These are phyloP conservation scores for Sporothrix euskadiensis DNA, from an alignment of 2,329 filamentous ascomycete species.

Conservation along the genomic window DNA sequence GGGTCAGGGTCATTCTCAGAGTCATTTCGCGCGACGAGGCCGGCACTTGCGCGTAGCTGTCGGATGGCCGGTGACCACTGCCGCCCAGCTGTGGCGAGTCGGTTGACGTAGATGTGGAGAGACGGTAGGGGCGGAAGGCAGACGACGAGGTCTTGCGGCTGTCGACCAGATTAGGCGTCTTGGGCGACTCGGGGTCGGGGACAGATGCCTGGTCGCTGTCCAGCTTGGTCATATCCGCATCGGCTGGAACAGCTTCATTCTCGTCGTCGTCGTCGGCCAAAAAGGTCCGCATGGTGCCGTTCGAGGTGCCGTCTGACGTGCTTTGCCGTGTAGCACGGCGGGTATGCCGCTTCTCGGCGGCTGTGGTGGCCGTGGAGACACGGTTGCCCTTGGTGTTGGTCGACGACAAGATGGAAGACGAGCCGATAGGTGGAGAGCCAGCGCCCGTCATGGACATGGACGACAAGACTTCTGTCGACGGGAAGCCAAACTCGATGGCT, in stretches of 20 bases:
- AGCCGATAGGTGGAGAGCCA: slow-evolving; percentile 30
- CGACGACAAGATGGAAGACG: background rate
- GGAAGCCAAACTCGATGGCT: slow-evolving; percentile 90
- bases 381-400: slow-evolving; percentile 8
- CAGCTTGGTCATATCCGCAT: slow-evolving; percentile 52
- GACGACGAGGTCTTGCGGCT: slow-evolving; percentile 31
- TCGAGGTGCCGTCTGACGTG: background rate
- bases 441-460: slow-evolving; percentile 36
- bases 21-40: slow-evolving; percentile 83
- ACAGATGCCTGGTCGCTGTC: slow-evolving; percentile 58
- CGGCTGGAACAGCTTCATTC: slow-evolving; percentile 31
- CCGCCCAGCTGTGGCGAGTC: slow-evolving; percentile 3
- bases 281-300: slow-evolving; percentile 20
- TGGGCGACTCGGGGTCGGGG: slow-evolving; percentile 60
- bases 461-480: slow-evolving; percentile 55
- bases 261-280: slow-evolving; percentile 23
- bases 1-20: slow-evolving; percentile 88
- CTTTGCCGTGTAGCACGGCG: background rate
- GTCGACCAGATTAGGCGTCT: slow-evolving; percentile 54
- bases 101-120: slow-evolving; percentile 11
- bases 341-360: slow-evolving; percentile 7
- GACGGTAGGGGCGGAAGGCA: slow-evolving; percentile 30
- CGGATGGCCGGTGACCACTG: slow-evolving; percentile 39
- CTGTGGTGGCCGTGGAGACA: background rate
- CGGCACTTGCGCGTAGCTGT: slow-evolving; percentile 52